Percentiles rank a stretch among this genome's conserved stretches.
phyloP scores from a whole-genome alignment of 106 monocot species.

The Xerophyta viscosa region DNA sequence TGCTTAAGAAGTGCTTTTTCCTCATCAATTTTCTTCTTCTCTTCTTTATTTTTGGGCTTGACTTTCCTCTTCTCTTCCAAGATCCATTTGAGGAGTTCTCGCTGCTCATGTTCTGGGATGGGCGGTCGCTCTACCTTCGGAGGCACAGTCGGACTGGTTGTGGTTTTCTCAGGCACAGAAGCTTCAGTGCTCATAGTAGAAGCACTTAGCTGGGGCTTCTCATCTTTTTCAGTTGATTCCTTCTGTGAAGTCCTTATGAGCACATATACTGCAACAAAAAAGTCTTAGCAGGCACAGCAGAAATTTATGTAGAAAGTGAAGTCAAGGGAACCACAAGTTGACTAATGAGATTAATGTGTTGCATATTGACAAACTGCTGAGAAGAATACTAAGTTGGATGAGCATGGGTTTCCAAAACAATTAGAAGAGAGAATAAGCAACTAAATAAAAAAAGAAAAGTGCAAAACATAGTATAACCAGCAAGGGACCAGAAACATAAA shows the following conservation, averaged over 20 bases:
- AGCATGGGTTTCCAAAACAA: too few species aligned
- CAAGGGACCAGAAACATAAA: too few species aligned
- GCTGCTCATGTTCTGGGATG: constrained; percentile 50
- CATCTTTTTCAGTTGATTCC: constrained; percentile 11
- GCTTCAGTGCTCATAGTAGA: constrained; percentile 6
- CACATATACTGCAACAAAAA: constrained; percentile 29
- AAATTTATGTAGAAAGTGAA: too few species aligned
- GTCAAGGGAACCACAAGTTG: too few species aligned
- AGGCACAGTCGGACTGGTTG: not conserved
- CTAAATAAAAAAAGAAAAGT: too few species aligned
- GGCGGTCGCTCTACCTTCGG: constrained; percentile 32
- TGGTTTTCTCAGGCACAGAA: constrained; percentile 13
- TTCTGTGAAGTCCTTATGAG: constrained; percentile 25
- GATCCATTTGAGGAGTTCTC: constrained; percentile 71
- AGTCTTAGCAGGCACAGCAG: too few species aligned
- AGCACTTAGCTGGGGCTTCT: constrained; percentile 17
- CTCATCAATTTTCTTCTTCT: constrained; percentile 81
- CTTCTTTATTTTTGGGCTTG: constrained; percentile 28
- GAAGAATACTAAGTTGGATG: too few species aligned
- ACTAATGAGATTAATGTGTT: too few species aligned
- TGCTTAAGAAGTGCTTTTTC: constrained; percentile 81
- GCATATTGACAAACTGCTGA: too few species aligned
- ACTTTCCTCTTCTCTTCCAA: constrained; percentile 79
- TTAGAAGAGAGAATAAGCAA: too few species aligned
- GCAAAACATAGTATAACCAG: too few species aligned